phyloP scores from a whole-genome alignment of 148 eudicot genomes.

The Beta vulgaris region DNA sequence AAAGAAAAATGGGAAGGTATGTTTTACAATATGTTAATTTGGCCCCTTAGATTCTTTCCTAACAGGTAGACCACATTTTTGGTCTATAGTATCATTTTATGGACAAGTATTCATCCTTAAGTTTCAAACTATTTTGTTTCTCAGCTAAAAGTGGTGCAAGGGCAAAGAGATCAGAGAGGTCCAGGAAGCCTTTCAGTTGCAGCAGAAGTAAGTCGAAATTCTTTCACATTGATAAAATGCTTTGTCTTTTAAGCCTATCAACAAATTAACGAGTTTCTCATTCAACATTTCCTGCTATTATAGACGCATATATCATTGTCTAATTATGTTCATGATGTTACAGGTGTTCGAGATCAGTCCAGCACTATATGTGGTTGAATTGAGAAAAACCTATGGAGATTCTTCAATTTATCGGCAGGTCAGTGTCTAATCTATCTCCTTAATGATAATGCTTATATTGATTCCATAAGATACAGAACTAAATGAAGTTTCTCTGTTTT shows the following conservation, averaged over 20 bases:
- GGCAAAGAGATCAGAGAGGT: constrained; percentile 50
- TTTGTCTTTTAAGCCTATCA: background rate
- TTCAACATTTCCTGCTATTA: background rate
- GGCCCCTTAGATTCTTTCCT: background rate
- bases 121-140: constrained; percentile 13
- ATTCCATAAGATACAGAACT: background rate
- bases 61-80: background rate
- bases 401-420: constrained; percentile 75
- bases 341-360: constrained; percentile 93
- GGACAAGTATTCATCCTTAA: background rate
- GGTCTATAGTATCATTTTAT: background rate
- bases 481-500: background rate
- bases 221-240: background rate
- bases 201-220: constrained; percentile 74
- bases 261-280: background rate
- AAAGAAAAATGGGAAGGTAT: constrained; percentile 82
- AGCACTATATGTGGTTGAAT: constrained; percentile 74
- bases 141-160: constrained; percentile 71
- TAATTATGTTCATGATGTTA: constrained; percentile 4
- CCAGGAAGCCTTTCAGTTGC: constrained; percentile 62
- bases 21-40: constrained; percentile 11
- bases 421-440: background rate
- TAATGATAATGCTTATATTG: background rate
- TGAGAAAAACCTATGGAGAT: constrained; percentile 76
- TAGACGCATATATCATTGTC: too few relatives aligned